Conservation (phyloP, 1,284 basidiomycete genomes). For the Irpex lacteus region DNA sequence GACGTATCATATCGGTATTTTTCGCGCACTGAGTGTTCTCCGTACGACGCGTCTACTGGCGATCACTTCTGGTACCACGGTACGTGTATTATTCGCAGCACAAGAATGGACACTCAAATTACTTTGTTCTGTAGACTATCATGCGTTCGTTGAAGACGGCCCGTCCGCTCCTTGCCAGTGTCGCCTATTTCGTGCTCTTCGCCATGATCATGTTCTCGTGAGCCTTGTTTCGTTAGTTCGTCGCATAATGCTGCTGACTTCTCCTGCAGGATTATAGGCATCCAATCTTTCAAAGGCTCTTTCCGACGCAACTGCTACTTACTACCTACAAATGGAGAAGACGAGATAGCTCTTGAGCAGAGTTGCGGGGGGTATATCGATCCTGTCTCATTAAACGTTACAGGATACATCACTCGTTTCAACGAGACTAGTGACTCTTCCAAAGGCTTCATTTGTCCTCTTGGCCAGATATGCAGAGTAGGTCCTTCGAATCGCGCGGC, state of each 20-base stretch:
- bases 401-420: slow-evolving; percentile 1
- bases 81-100: slow-evolving; percentile 34
- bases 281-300: slow-evolving; percentile 88
- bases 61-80: slow-evolving; percentile 90
- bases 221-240: slow-evolving; percentile 25
- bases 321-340: slow-evolving; percentile 47
- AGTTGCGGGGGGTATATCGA: slow-evolving; percentile 82
- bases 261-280: slow-evolving; percentile 72
- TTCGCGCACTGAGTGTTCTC: slow-evolving; percentile 88
- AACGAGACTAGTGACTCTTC: slow-evolving; percentile 30
- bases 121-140: slow-evolving; percentile 65
- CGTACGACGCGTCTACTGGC: slow-evolving; percentile 83
- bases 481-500: slow-evolving; percentile 16
- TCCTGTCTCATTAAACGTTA: slow-evolving; percentile 30
- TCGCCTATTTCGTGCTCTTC: slow-evolving; percentile 90
- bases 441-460: slow-evolving; percentile 84
- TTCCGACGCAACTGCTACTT: slow-evolving; percentile 66
- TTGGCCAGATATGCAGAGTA: slow-evolving; percentile 77
- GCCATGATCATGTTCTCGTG: slow-evolving; percentile 88
- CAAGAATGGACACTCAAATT: not conserved
- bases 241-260: not conserved
- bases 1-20: slow-evolving; percentile 77
- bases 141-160: slow-evolving; percentile 92
- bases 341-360: slow-evolving; percentile 47
- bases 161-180: slow-evolving; percentile 83